Evolutionary conservation across 305 asterid species (phyloP).

Genomic region (Ruellia speciosa): DNA sequence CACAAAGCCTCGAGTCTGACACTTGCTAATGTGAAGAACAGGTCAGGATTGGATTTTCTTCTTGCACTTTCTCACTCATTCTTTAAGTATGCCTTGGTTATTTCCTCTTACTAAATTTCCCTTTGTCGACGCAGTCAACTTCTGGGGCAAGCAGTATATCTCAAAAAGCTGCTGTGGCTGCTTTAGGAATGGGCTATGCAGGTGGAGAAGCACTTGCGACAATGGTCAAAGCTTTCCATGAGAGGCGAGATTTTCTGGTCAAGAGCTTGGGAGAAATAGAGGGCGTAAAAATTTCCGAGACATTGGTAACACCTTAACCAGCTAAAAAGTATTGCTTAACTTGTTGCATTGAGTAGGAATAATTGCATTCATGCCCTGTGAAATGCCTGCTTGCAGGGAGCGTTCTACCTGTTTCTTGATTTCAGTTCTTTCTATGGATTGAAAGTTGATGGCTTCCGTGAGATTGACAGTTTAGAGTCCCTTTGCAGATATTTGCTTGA

Average conservation of each 20-base stretch:
- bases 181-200: slow-evolving; percentile 75
- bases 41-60: too few species aligned
- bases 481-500: slow-evolving; percentile 79
- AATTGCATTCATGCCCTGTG: too few species aligned
- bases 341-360: too few species aligned
- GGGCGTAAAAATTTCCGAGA: slow-evolving; percentile 72
- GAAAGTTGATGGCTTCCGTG: slow-evolving; percentile 56
- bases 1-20: too few species aligned
- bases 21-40: too few species aligned
- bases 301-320: slow-evolving; percentile 41
- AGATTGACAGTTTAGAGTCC: slow-evolving; percentile 57
- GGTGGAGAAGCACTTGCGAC: slow-evolving; percentile 73
- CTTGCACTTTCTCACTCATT: background rate
- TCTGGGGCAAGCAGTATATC: slow-evolving; percentile 94
- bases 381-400: slow-evolving; percentile 62
- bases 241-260: slow-evolving; percentile 72
- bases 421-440: slow-evolving; percentile 70
- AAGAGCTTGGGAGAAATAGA: slow-evolving; percentile 61
- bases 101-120: background rate
- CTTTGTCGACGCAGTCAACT: slow-evolving; percentile 44
- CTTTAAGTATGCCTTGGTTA: background rate
- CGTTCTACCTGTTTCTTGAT: slow-evolving; percentile 81
- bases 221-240: slow-evolving; percentile 80
- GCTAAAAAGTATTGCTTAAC: background rate
- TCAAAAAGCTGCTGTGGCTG: slow-evolving; percentile 81